phyloP scores from a whole-genome alignment of 495 filamentous ascomycete species.

The Aspergillus indologenus region DNA sequence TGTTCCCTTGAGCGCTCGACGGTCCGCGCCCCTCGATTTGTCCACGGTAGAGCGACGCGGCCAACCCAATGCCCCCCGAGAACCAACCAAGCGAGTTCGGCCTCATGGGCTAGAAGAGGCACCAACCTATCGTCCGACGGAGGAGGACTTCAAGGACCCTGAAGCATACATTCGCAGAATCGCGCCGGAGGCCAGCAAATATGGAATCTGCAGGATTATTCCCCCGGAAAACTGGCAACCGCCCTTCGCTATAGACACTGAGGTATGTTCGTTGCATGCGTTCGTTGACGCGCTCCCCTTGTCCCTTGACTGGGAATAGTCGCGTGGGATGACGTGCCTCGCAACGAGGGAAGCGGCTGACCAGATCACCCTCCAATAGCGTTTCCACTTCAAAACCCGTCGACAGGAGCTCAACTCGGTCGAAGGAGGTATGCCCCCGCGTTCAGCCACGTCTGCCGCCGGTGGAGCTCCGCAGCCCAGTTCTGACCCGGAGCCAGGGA shows the following conservation, averaged over 20 bases:
- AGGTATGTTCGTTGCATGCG: constrained; percentile 56
- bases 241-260: constrained; percentile 91
- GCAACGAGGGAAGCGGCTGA: constrained; percentile 11
- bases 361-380: constrained; percentile 44
- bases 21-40: constrained; percentile 74
- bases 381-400: constrained; percentile 94
- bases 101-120: constrained; percentile 86
- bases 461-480: constrained; percentile 34
- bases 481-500: constrained; percentile 59
- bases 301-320: constrained; percentile 8
- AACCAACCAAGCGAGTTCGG: constrained; percentile 70
- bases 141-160: constrained; percentile 93
- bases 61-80: constrained; percentile 68
- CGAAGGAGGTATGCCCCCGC: constrained; percentile 81
- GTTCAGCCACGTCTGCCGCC: constrained; percentile 32
- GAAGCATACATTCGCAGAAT: constrained; percentile 91
- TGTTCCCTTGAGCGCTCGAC: constrained; percentile 66
- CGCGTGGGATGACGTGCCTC: constrained; percentile 1
- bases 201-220: constrained; percentile 91
- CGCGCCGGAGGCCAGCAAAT: constrained; percentile 74
- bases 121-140: constrained; percentile 84
- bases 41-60: constrained; percentile 89
- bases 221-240: constrained; percentile 94
- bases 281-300: not conserved
- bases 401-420: constrained; percentile 97